These are phyloP conservation scores for Crithidia mellificae DNA, from an alignment of 208 protist genomes.

Conservation along the genomic window DNA sequence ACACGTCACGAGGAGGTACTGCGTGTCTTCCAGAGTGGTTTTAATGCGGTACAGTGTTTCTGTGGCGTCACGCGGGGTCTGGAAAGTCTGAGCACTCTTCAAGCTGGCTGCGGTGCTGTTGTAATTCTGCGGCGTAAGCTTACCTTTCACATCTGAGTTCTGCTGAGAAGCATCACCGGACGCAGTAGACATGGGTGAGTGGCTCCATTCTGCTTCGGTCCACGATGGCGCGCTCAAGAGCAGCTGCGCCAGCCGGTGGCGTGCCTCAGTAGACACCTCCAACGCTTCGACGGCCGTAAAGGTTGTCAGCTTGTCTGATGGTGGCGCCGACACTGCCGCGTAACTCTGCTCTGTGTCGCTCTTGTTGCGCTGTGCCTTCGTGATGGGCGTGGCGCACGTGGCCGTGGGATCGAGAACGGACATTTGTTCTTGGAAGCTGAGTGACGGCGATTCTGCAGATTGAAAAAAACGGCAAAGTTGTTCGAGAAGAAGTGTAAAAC, in stretches of 20 bases:
- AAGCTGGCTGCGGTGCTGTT: neutral
- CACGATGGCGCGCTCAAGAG: neutral
- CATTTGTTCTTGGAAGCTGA: neutral
- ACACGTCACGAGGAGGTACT: slow-evolving; percentile 1
- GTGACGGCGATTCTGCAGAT: too few species aligned
- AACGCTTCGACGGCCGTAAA: neutral
- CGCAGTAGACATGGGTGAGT: neutral
- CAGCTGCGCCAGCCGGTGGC: neutral
- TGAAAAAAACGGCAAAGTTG: too few species aligned
- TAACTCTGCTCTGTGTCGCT: neutral
- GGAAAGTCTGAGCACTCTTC: neutral
- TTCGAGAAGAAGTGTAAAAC: too few species aligned
- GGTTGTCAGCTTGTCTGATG: neutral
- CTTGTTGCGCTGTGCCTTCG: neutral
- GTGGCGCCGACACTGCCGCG: neutral
- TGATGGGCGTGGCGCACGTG: slow-evolving; percentile 9
- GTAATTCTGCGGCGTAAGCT: neutral
- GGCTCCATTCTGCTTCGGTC: neutral
- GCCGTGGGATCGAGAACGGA: neutral
- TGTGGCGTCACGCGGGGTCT: neutral
- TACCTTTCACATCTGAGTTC: too few species aligned
- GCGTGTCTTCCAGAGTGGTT: slow-evolving; percentile 16
- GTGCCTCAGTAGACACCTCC: neutral
- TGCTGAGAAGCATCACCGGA: neutral
- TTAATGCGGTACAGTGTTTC: slow-evolving; percentile 9